Base-by-base conservation (phyloP, 805 yeast genomes). In the Metschnikowia hibisci region DNA sequence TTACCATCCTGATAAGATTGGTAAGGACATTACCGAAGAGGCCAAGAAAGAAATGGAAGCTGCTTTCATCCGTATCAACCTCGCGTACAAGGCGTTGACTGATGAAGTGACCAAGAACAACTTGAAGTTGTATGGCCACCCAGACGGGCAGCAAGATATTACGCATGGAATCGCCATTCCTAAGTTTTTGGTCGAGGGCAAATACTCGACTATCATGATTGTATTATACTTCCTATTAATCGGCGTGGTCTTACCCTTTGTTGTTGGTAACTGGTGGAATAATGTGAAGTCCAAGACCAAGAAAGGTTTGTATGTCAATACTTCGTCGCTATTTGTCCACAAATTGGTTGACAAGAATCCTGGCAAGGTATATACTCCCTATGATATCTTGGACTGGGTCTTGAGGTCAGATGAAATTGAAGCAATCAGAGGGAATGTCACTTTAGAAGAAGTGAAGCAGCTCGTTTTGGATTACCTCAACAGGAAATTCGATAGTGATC, bases 121-220 rank as follows among this genome's bases (percentile, higher is more conserved):
- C 61, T 89, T 78, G 62, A 69, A 83, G 55, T 82, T 79, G 54
- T 93, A 84, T 58, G 99, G 99, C 39, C 96, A 95, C 61, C 99
- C 99, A 4, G 99, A 93, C 68, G 99, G 99, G 33, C 96, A 95
- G 32, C 96, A 87, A 64, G 87, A 87, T 22, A 75, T 84, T 14
- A 70, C 84, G 15, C 96, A 88, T 61, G 99, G 99, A 48, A 89
- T 93, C 63, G 99, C 98, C 0, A 68, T 93, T 52, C 99, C 99
- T 26, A 82, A 84, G 60, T 88, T 87, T 66, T 73, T 93, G 48
- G 86, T 95, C 25, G 96, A 88, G 51, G 89, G 95, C 33, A 74
- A 81, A 45, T 81, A 82, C 16, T 82, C 95, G 4, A 77, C 83
- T 3, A 54, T 84, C 16, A 69, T 88, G 47, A 74, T 83, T 12